Evolutionary conservation across 108 stramenopile genomes (phyloP).

Genomic region (Cyclotella cryptica): DNA sequence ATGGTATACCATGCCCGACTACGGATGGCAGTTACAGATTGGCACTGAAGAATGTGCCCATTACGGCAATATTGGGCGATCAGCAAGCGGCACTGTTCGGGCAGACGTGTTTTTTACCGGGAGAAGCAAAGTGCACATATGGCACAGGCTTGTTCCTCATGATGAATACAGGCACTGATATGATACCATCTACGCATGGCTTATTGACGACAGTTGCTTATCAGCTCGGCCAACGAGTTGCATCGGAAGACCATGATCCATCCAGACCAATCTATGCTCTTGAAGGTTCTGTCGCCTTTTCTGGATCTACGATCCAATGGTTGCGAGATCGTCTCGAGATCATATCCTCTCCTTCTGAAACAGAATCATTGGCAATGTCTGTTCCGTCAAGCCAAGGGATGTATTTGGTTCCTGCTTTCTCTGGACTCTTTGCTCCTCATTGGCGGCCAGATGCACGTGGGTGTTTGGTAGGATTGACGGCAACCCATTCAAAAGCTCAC

Average conservation of each 20-base stretch:
- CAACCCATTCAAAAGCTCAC: slow-evolving; percentile 87
- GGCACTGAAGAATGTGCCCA: slow-evolving; percentile 71
- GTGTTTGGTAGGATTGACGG: slow-evolving; percentile 94
- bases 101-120: slow-evolving; percentile 89
- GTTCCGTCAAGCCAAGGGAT: slow-evolving; percentile 87
- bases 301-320: slow-evolving; percentile 97
- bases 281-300: slow-evolving; percentile 94
- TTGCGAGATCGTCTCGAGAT: slow-evolving; percentile 94
- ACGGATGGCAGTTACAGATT: slow-evolving; percentile 11
- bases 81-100: slow-evolving; percentile 98
- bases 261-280: slow-evolving; percentile 88
- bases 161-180: slow-evolving; percentile 93
- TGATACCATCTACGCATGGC: slow-evolving; percentile 78
- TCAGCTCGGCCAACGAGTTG: slow-evolving; percentile 67
- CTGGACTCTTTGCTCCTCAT: slow-evolving; percentile 96
- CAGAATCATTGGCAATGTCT: slow-evolving; percentile 79
- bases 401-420: slow-evolving; percentile 97
- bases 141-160: slow-evolving; percentile 98
- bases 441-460: slow-evolving; percentile 96
- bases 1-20: slow-evolving; percentile 48
- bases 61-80: slow-evolving; percentile 93
- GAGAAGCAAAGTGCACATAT: slow-evolving; percentile 96
- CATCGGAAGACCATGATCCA: not conserved
- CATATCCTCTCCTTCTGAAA: slow-evolving; percentile 83
- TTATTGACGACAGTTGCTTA: slow-evolving; percentile 97